Conservation (phyloP, 2,329 filamentous ascomycete species). For the Huntiella savannae region DNA sequence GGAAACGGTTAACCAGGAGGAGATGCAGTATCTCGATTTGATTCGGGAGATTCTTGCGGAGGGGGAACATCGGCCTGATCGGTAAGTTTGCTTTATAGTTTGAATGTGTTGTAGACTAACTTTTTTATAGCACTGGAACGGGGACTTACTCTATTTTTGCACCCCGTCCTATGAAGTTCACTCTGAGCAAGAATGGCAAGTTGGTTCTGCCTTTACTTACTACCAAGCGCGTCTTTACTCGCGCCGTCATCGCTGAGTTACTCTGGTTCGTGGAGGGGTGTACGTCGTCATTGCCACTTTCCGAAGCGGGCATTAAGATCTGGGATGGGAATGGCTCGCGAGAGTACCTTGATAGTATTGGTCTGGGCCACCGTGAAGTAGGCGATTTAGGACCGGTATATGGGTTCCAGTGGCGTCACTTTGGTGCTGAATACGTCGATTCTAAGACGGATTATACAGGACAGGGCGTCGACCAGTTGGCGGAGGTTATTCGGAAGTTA, state of each 20-base stretch:
- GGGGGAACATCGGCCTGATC: constrained; percentile 78
- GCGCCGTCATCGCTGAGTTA: constrained; percentile 77
- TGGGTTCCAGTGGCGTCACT: constrained; percentile 97
- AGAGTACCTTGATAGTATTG: constrained; percentile 71
- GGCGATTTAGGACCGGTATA: constrained; percentile 93
- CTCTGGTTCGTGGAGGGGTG: constrained; percentile 85
- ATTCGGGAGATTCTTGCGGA: constrained; percentile 65
- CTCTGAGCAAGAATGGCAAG: constrained; percentile 41
- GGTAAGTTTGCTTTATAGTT: constrained; percentile 26
- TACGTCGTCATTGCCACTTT: constrained; percentile 62
- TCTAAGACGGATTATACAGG: constrained; percentile 65
- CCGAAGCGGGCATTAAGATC: constrained; percentile 72
- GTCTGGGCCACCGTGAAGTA: constrained; percentile 59
- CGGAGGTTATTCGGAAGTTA: constrained; percentile 75
- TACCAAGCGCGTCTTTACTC: constrained; percentile 88
- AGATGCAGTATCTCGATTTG: constrained; percentile 82
- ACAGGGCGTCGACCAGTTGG: constrained; percentile 81
- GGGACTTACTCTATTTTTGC: constrained; percentile 83
- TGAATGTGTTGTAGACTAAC: neutral
- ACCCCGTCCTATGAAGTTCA: constrained; percentile 70
- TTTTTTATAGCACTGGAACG: constrained; percentile 57
- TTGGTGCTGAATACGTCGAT: constrained; percentile 77
- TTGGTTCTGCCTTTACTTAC: constrained; percentile 81
- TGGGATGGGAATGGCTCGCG: constrained; percentile 96
- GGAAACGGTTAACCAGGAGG: constrained; percentile 42